These are phyloP conservation scores for Rutstroemia sp. DNA, from an alignment of 2,329 filamentous ascomycete genomes.

Conservation along the genomic window DNA sequence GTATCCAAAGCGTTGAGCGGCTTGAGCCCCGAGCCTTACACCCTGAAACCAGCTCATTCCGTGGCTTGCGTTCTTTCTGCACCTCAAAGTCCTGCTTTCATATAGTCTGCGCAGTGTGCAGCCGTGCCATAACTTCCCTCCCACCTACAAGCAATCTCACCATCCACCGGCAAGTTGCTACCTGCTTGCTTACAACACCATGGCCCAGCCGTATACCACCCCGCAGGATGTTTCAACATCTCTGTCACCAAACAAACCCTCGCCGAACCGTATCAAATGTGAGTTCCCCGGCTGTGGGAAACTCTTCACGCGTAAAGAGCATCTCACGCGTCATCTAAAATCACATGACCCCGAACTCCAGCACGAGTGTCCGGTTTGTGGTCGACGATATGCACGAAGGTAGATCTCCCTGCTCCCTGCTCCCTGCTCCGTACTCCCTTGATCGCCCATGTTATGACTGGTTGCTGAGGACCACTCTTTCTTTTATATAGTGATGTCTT, in stretches of 20 bases:
- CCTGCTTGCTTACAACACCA: not conserved
- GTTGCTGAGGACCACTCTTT: not conserved
- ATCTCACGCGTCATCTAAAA: constrained; percentile 21
- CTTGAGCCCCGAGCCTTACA: not conserved
- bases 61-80: not conserved
- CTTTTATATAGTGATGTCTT: constrained; percentile 17
- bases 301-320: constrained; percentile 22
- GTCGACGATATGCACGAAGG: constrained; percentile 21
- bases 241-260: not conserved
- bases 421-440: not conserved
- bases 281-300: constrained; percentile 17
- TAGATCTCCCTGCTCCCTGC: not conserved
- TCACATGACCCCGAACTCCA: constrained; percentile 16
- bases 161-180: constrained; percentile 3
- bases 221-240: not conserved
- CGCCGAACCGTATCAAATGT: constrained; percentile 9
- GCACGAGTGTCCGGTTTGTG: constrained; percentile 17
- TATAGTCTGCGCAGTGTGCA: no score
- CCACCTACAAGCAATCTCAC: not conserved
- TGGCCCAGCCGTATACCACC: not conserved
- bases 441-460: not conserved
- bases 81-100: not conserved
- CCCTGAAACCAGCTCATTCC: not conserved
- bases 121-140: no score
- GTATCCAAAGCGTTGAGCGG: no score